phyloP scores from a whole-genome alignment of 2,329 filamentous ascomycete species.

The Arthrinium phaeospermum region DNA sequence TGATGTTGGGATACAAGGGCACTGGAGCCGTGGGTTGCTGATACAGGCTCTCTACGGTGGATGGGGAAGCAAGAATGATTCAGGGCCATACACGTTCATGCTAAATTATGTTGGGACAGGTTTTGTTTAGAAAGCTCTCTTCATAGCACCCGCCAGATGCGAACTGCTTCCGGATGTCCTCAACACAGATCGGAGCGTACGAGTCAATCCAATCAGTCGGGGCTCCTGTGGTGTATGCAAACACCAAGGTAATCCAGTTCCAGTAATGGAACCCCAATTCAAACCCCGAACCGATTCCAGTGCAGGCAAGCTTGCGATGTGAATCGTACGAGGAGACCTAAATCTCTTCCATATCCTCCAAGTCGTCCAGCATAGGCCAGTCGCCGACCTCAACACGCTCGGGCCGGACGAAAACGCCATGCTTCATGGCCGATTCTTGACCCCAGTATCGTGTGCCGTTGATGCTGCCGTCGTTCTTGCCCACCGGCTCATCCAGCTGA shows the following conservation, averaged over 20 bases:
- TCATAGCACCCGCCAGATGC: neutral
- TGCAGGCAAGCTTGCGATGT: neutral
- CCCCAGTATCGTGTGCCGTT: slow-evolving; percentile 73
- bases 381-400: slow-evolving; percentile 80
- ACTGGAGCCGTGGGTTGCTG: neutral
- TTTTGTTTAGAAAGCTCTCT: neutral
- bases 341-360: slow-evolving; percentile 81
- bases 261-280: neutral
- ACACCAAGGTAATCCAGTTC: neutral
- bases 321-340: slow-evolving; percentile 38
- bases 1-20: no score
- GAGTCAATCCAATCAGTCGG: neutral
- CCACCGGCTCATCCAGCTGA: slow-evolving; percentile 77
- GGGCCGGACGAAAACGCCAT: slow-evolving; percentile 79
- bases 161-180: neutral
- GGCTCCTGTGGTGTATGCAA: neutral
- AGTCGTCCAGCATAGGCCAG: slow-evolving; percentile 71
- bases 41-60: neutral
- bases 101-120: neutral
- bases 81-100: neutral
- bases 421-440: slow-evolving; percentile 66
- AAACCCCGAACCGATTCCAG: neutral
- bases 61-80: neutral
- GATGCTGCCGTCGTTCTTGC: slow-evolving; percentile 82
- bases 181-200: no score